Conservation (phyloP, 2,329 filamentous ascomycete genomes). For the Venturia carpophila region DNA sequence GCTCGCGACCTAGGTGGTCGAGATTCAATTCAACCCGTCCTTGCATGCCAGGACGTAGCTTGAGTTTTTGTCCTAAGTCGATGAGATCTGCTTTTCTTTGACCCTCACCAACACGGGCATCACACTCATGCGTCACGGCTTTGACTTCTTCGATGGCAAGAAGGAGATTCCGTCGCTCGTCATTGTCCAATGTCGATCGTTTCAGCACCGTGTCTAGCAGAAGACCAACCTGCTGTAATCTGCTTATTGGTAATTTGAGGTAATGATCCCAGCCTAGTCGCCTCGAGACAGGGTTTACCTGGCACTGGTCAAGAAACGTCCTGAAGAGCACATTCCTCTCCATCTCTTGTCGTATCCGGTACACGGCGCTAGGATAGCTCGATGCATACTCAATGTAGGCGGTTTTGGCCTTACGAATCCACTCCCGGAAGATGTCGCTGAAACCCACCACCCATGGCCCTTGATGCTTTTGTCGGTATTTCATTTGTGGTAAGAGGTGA, state of each 20-base stretch:
- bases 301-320: conserved; percentile 73
- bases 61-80: conserved; percentile 74
- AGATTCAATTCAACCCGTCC: conserved; percentile 75
- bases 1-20: conserved; percentile 83
- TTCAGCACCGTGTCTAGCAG: conserved; percentile 76
- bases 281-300: conserved; percentile 68
- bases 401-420: conserved; percentile 86
- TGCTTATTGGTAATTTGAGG: conserved; percentile 85
- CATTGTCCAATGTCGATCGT: conserved; percentile 73
- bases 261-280: conserved; percentile 92
- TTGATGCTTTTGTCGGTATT: conserved; percentile 94
- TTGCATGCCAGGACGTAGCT: conserved; percentile 80
- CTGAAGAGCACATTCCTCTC: conserved; percentile 80
- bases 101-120: conserved; percentile 86
- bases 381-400: conserved; percentile 91
- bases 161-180: conserved; percentile 78
- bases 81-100: conserved; percentile 82
- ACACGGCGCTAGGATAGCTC: conserved; percentile 75
- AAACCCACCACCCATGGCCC: conserved; percentile 91
- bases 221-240: conserved; percentile 82
- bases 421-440: conserved; percentile 95
- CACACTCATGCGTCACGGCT: conserved; percentile 79
- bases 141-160: conserved; percentile 90
- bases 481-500: conserved; percentile 82
- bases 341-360: conserved; percentile 74